Conservation (phyloP, 768 basidiomycete genomes). For the Serendipita indica region DNA sequence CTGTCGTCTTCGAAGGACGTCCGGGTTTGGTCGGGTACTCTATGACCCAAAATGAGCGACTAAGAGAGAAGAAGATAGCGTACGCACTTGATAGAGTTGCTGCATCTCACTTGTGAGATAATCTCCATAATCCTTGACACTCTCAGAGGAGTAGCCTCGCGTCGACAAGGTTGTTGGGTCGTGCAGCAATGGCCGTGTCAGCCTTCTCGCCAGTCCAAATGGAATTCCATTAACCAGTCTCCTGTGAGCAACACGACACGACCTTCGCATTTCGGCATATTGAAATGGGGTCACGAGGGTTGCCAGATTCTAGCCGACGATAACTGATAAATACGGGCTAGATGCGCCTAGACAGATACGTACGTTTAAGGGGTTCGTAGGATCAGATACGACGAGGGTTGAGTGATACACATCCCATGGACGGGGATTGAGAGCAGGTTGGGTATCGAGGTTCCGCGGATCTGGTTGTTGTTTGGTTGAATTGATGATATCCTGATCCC, state of each 20-base stretch:
- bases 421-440: background rate
- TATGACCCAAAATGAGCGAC: background rate
- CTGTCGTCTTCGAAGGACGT: slow-evolving; percentile 6
- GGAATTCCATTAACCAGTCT: slow-evolving; percentile 11
- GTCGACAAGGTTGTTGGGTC: background rate
- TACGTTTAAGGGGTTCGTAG: slow-evolving; percentile 15
- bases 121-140: slow-evolving; percentile 3
- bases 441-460: background rate
- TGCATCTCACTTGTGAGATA: slow-evolving; percentile 3
- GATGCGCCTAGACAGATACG: background rate
- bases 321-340: background rate
- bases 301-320: slow-evolving; percentile 11
- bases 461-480: background rate
- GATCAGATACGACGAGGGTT: slow-evolving; percentile 19
- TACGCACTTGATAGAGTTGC: slow-evolving; percentile 10
- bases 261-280: slow-evolving; percentile 2
- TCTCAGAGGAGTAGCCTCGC: background rate
- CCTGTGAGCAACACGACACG: background rate
- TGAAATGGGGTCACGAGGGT: background rate
- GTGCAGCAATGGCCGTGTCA: background rate
- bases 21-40: slow-evolving; percentile 4
- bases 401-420: background rate
- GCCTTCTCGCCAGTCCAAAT: slow-evolving; percentile 4
- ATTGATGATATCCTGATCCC: background rate
- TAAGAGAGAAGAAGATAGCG: background rate